Evolutionary conservation across 31 red algal genomes (phyloP), one percentile per base, ranked within the genome.

Genomic region (Odonthalia washingtoniensis): DNA sequence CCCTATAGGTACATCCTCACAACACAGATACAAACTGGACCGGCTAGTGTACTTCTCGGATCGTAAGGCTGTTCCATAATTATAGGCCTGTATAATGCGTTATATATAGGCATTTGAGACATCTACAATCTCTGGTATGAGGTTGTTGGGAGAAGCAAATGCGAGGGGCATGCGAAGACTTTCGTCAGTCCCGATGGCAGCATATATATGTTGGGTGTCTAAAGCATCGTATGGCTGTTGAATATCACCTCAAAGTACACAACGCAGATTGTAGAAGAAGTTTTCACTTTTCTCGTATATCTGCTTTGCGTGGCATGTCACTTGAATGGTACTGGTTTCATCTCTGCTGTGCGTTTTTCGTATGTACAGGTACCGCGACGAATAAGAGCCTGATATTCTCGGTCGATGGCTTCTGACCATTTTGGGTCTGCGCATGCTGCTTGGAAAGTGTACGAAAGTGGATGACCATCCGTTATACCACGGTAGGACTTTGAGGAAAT

Each of bases 51-150:
- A 1, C 45, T 37, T 34, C 72, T 46, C 0, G 53, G 61, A 40
- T 87, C 31, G 1, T 34, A 74, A 24, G 72, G 46, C 62, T 82
- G 79, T 45, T 82, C 26, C 62, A 82, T 82, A 24, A 45, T 31
- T 37, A 66, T 82, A 14, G 83, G 43, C 37, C 73, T 3, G 24
- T 77, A 5, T 2, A 75, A 1, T 9, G 44, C 64, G 12, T 44
- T 77, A 75, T 0, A 77, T 3, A 43, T 87, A 87, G 9, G 81
- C 62, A 41, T 84, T 84, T 1, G 66, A 70, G 6, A 84, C 72
- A 37, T 84, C 66, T 0, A 33, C 39, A 1, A 3, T 46, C 69
- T 73, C 81, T 0, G 32, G 40, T 14, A 84, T 5, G 18, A 84
- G 66, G 16, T 84, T 60, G 6, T 73, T 53, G 0, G 81, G 0